phyloP scores from a whole-genome alignment of 352 stramenopile genomes.

The Phytopythium cucurbitacearum region DNA sequence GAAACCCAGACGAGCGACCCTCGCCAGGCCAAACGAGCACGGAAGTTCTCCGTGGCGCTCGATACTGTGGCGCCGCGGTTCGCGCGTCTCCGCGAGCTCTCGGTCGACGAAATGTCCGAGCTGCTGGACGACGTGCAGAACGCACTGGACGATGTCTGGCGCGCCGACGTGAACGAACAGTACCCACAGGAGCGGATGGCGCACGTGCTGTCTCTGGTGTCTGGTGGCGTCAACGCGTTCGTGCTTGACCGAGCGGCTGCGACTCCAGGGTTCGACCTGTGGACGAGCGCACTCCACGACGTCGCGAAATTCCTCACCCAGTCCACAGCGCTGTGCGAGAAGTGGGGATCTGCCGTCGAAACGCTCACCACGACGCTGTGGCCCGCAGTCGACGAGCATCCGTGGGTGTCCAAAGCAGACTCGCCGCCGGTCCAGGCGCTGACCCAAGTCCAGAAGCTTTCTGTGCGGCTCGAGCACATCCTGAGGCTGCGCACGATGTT shows the following conservation, averaged over 20 bases:
- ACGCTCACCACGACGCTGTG: constrained; percentile 80
- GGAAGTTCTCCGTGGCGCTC: constrained; percentile 76
- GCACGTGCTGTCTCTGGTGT: constrained; percentile 84
- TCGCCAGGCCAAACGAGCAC: constrained; percentile 51
- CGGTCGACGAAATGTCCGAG: constrained; percentile 77
- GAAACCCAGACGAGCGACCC: constrained; percentile 40
- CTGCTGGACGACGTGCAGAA: constrained; percentile 84
- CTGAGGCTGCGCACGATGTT: constrained; percentile 80
- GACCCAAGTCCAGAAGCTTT: constrained; percentile 38
- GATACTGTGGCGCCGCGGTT: constrained; percentile 84
- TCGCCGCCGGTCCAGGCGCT: constrained; percentile 14
- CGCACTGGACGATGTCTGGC: constrained; percentile 88
- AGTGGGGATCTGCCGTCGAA: constrained; percentile 68
- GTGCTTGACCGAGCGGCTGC: constrained; percentile 40
- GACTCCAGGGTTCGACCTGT: constrained; percentile 52
- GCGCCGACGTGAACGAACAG: constrained; percentile 59
- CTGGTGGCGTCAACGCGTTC: constrained; percentile 66
- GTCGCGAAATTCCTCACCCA: constrained; percentile 58
- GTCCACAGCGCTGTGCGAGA: constrained; percentile 71
- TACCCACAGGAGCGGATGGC: constrained; percentile 89
- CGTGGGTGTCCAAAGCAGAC: constrained; percentile 33
- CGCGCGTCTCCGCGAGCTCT: constrained; percentile 45
- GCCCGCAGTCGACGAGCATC: constrained; percentile 75
- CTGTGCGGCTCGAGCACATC: constrained; percentile 75
- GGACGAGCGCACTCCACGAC: constrained; percentile 57